phyloP scores from a whole-genome alignment of 2,329 filamentous ascomycete genomes.

The Penicillium sp. region DNA sequence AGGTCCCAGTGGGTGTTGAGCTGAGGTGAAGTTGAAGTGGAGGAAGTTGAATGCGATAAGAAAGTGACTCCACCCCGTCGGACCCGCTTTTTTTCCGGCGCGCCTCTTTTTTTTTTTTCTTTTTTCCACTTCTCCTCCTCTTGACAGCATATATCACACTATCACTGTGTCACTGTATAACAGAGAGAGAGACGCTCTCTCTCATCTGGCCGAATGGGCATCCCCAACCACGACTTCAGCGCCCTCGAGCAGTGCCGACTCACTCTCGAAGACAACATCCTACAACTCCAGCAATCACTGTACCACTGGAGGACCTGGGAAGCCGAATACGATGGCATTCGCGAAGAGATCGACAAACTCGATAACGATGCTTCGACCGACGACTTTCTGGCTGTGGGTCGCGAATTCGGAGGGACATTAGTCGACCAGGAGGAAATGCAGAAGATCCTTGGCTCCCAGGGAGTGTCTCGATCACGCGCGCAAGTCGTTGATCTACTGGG shows the following conservation, averaged over 20 bases:
- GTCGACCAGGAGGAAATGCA: conserved; percentile 58
- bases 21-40: too few relatives aligned
- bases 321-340: conserved; percentile 86
- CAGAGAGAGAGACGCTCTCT: too few relatives aligned
- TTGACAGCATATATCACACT: too few relatives aligned
- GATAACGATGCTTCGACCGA: conserved; percentile 54
- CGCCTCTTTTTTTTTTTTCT: conserved; percentile 12
- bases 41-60: conserved; percentile 5
- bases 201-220: too few relatives aligned
- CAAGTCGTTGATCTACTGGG: conserved; percentile 72
- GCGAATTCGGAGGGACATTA: conserved; percentile 50
- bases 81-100: conserved; percentile 20
- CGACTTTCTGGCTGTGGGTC: conserved; percentile 56
- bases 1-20: conserved; percentile 10
- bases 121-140: neutral
- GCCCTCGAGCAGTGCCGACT: conserved; percentile 77
- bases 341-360: conserved; percentile 73
- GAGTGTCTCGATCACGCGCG: conserved; percentile 55
- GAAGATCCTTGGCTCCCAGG: conserved; percentile 54
- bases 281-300: conserved; percentile 74
- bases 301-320: conserved; percentile 91
- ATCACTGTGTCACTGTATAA: too few relatives aligned
- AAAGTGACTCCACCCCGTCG: too few relatives aligned
- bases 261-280: conserved; percentile 69
- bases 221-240: conserved; percentile 58